Base-by-base conservation (phyloP, 2,329 filamentous ascomycete species). In the Fusarium falciforme region DNA sequence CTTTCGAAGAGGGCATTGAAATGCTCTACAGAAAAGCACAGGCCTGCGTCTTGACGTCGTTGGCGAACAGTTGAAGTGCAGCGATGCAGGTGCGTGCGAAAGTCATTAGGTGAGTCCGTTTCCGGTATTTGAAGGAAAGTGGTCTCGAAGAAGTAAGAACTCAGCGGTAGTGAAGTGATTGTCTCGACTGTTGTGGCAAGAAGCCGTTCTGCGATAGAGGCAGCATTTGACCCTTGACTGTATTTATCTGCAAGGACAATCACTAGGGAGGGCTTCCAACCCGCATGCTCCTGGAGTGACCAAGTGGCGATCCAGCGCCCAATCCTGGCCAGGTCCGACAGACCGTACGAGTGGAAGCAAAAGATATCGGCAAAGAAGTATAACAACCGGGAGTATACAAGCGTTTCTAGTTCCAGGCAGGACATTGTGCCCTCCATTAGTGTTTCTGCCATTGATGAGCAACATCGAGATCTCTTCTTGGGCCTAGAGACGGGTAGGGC, bases 241-340 rank as follows among this genome's bases (percentile, higher is more conserved):
- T 47, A 38, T 47, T 47, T 61, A 20, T 33, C 58, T 16, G 25
- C 36, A 44, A 61, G 58, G 33, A 61, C n/a, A 47, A 61, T 25
- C 27, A 61, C 31, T 17, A 61, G 38, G 36, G 58, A 47, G 36
- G 58, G 58, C 29, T 44, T 61, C 38, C 38, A 61, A 17, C 36
- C 36, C 2, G 58, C 16, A 17, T 27, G 11, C 8, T 55, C n/a
- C 17, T 62, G 20, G 22, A 4, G 27, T 12, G 64, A 54, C 64
- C 64, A 66, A 61, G 64, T 66, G 36, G 64, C 64, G 47, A 66
- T 57, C 64, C 64, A 66, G 59, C 64, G 64, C 59, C 44, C 64
- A 33, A 61, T 14, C 54, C 61, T 66, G 20, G 58, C n/a, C 59
- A 66, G n/a, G 36, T 66, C 64, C 25, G 58, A 61, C n/a, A 38